A percentile compares a stretch with the other conserved stretches of the same genome.
phyloP scores from a whole-genome alignment of 192 early-diverging fungal species.

The Podila minutissima region DNA sequence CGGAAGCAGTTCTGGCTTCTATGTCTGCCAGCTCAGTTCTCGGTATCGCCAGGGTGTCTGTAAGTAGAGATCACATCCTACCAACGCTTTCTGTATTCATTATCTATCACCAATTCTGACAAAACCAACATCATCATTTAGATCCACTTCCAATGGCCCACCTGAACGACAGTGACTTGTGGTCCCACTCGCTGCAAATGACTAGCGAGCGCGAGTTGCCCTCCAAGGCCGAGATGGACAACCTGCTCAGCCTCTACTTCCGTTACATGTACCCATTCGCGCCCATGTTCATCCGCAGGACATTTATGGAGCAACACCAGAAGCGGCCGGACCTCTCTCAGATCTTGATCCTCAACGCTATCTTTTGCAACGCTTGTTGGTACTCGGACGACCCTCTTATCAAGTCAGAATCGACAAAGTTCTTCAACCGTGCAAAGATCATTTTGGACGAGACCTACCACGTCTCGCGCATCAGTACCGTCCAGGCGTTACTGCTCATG shows the following conservation, averaged over 20 bases:
- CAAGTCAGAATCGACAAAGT: conserved; percentile 51
- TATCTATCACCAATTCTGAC: background rate
- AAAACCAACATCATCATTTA: conserved; percentile 1
- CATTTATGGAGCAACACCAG: conserved; percentile 42
- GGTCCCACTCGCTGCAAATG: conserved; percentile 53
- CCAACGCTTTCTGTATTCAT: background rate
- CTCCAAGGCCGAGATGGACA: conserved; percentile 63
- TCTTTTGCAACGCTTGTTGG: conserved; percentile 63
- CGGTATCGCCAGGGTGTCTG: conserved; percentile 62
- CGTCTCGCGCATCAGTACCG: conserved; percentile 63
- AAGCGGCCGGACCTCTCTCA: conserved; percentile 51
- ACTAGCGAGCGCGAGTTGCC: conserved; percentile 62
- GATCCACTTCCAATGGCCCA: conserved; percentile 50
- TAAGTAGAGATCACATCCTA: conserved; percentile 10
- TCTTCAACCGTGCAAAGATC: conserved; percentile 77
- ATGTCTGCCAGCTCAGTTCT: conserved; percentile 74
- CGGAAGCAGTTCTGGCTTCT: conserved; percentile 79
- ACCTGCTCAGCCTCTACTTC: conserved; percentile 73
- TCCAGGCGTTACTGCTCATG: conserved; percentile 73
- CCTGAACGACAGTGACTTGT: conserved; percentile 49
- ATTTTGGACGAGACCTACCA: conserved; percentile 79
- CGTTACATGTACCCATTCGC: conserved; percentile 75
- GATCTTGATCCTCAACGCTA: conserved; percentile 63
- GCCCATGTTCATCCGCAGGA: conserved; percentile 71
- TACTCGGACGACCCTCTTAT: conserved; percentile 56